These are phyloP conservation scores for Penicillium sp. DNA, from an alignment of 2,329 filamentous ascomycete species.

Conservation along the genomic window DNA sequence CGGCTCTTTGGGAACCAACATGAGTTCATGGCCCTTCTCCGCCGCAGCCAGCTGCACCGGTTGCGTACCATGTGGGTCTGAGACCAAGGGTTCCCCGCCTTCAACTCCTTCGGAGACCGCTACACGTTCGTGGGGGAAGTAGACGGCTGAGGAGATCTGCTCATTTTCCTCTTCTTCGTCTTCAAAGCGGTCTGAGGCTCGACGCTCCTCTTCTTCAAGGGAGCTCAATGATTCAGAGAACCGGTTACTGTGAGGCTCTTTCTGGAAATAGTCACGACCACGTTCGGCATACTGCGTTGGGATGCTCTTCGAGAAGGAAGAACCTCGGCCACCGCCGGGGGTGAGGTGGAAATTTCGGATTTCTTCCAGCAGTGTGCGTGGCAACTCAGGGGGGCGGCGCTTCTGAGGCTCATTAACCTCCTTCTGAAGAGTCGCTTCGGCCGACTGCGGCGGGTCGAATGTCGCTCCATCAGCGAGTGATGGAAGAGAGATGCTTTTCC, in stretches of 20 bases:
- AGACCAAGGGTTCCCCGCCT: conserved; percentile 26
- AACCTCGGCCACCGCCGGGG: conserved; percentile 50
- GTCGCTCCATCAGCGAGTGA: conserved; percentile 30
- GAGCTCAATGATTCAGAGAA: conserved; percentile 31
- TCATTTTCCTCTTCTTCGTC: conserved; percentile 66
- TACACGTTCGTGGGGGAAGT: conserved; percentile 64
- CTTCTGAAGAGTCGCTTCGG: conserved; percentile 13
- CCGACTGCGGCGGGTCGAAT: conserved; percentile 23
- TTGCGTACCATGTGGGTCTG: conserved; percentile 27
- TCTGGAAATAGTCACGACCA: conserved; percentile 35
- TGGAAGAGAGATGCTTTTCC: conserved; percentile 36
- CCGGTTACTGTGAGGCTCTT: conserved; percentile 23
- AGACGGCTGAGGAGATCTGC: conserved; percentile 66
- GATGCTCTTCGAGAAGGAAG: conserved; percentile 50
- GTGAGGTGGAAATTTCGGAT: conserved; percentile 60
- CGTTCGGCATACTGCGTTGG: conserved; percentile 44
- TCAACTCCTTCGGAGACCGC: conserved; percentile 37
- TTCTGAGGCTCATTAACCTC: conserved; percentile 31
- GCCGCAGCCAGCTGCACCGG: conserved; percentile 32
- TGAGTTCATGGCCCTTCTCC: conserved; percentile 33
- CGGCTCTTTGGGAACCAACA: conserved; percentile 35
- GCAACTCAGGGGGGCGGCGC: conserved; percentile 44
- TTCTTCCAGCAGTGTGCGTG: conserved; percentile 58
- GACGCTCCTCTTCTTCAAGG: conserved; percentile 28
- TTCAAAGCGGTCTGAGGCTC: conserved; percentile 42